phyloP scores from a whole-genome alignment of 768 basidiomycete genomes.

The Psilocybe sp. region DNA sequence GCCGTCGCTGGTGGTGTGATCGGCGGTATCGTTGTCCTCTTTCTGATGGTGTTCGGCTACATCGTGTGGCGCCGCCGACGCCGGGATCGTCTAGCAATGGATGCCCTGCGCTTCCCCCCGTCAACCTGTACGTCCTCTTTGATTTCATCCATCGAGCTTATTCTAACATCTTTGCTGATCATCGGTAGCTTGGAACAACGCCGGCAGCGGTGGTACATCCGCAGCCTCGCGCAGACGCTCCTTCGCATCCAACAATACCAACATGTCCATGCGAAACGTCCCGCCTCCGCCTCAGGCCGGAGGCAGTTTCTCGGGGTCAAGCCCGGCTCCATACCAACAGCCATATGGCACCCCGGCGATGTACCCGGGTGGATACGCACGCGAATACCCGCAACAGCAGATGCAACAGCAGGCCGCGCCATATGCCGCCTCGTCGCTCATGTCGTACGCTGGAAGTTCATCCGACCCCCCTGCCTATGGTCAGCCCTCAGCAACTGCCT shows the following conservation, averaged over 20 bases:
- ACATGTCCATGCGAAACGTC: conserved; percentile 2
- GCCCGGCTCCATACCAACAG: not conserved
- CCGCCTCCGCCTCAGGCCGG: not conserved
- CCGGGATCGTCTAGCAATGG: not conserved
- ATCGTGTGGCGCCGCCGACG: conserved; percentile 12
- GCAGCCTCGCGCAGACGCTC: not conserved
- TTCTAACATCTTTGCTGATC: not conserved
- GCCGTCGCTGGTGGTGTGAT: conserved; percentile 20
- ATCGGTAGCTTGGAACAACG: conserved; percentile 4
- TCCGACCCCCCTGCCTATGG: not conserved
- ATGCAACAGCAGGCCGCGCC: not conserved
- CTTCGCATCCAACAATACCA: not conserved
- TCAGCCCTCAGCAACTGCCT: not conserved
- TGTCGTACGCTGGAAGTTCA: not conserved
- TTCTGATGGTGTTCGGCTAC: conserved; percentile 11
- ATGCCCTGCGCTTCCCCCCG: not conserved
- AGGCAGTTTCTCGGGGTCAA: not conserved
- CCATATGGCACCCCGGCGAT: conserved; percentile 1
- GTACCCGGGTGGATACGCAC: conserved; percentile 15
- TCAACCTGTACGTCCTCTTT: not conserved
- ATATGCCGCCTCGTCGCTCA: not conserved
- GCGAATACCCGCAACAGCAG: conserved; percentile 1
- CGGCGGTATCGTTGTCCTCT: conserved; percentile 12
- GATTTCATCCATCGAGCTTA: too few species aligned
- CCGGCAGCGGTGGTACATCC: not conserved